Percentiles rank a stretch among this genome's conserved stretches.
These are phyloP conservation scores for Myriosclerotinia scirpicola DNA, from an alignment of 2,329 filamentous ascomycete genomes.

Conservation along the genomic window DNA sequence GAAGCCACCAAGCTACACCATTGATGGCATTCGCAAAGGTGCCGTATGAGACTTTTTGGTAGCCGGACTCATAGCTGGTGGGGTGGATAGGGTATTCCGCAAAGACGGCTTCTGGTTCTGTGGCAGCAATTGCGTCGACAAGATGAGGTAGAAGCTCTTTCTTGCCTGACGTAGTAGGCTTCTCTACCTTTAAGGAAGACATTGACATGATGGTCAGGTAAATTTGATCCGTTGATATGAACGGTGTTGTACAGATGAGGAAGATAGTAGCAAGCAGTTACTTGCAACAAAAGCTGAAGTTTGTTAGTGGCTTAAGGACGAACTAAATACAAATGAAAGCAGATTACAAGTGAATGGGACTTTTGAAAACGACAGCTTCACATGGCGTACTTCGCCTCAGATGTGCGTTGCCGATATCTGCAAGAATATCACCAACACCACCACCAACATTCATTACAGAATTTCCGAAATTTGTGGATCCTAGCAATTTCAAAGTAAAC, in stretches of 20 bases:
- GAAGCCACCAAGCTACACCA: conserved; percentile 28
- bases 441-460: not conserved
- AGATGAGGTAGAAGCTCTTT: conserved; percentile 20
- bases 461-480: not conserved
- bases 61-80: conserved; percentile 18
- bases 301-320: not conserved
- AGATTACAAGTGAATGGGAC: not conserved
- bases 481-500: not conserved
- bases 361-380: not conserved
- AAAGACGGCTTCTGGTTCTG: conserved; percentile 14
- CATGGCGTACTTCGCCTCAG: not conserved
- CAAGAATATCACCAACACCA: not conserved
- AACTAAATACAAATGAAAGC: not conserved
- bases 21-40: conserved; percentile 30
- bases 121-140: conserved; percentile 10
- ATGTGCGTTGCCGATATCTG: not conserved
- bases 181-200: not conserved
- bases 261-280: not conserved
- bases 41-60: conserved; percentile 23
- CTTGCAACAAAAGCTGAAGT: not conserved
- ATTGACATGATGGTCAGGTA: not conserved
- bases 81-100: conserved; percentile 15
- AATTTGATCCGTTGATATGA: not conserved
- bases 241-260: not conserved
- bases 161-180: not conserved